phyloP scores from a whole-genome alignment of 78 protist genomes.

The Dictyostelium intermedium region DNA sequence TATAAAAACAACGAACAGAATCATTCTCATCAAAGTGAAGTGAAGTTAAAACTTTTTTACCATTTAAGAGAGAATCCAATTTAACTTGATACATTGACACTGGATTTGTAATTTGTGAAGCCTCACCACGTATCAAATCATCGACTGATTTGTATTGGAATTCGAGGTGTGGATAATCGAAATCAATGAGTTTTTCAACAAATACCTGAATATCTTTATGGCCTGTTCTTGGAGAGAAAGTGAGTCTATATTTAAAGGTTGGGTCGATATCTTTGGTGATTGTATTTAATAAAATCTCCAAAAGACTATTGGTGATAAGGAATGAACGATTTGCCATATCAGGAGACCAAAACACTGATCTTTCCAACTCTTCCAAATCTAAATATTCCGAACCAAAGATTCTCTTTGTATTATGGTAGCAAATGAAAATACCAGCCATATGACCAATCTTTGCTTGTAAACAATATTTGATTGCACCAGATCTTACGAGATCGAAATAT shows the following conservation, averaged over 20 bases:
- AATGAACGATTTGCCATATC: constrained; percentile 45
- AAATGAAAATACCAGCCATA: constrained; percentile 85
- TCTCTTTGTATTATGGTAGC: constrained; percentile 86
- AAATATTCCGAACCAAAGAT: constrained; percentile 86
- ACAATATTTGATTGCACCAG: constrained; percentile 77
- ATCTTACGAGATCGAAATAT: constrained; percentile 66
- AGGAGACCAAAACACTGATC: constrained; percentile 10
- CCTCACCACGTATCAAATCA: not conserved
- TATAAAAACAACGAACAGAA: constrained; percentile 3
- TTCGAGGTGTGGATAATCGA: not conserved
- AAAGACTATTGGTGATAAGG: not conserved
- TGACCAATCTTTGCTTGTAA: constrained; percentile 81
- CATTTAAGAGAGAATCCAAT: constrained; percentile 5
- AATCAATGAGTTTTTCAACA: constrained; percentile 14
- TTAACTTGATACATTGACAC: constrained; percentile 1
- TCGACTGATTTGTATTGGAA: not conserved
- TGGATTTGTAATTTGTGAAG: constrained; percentile 45
- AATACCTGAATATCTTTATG: not conserved
- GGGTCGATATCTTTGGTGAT: not conserved
- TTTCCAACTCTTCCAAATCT: constrained; percentile 55
- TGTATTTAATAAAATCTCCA: not conserved
- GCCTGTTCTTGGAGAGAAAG: not conserved
- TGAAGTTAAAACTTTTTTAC: not conserved
- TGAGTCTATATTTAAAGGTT: not conserved
- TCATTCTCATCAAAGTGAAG: constrained; percentile 14